Conservation (phyloP, 169 alveolate genomes). For the Perkinsus olseni region DNA sequence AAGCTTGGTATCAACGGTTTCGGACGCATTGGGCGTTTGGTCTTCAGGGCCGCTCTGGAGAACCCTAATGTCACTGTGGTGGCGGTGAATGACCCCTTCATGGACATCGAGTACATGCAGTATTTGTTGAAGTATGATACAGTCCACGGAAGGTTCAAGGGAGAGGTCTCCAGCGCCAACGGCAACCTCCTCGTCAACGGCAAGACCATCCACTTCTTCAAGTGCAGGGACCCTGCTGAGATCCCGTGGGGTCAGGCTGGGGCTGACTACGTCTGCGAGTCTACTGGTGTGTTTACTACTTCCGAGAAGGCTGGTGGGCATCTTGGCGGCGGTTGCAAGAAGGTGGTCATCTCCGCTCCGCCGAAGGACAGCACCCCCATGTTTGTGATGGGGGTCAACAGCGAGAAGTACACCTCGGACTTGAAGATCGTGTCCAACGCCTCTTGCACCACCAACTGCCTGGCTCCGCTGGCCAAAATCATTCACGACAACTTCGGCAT, state of each 20-base stretch:
- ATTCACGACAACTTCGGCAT: conserved; percentile 92
- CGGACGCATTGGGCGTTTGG: conserved; percentile 99
- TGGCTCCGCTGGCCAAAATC: conserved; percentile 96
- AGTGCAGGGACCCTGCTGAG: conserved; percentile 79
- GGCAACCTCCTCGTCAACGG: conserved; percentile 64
- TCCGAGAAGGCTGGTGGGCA: conserved; percentile 78
- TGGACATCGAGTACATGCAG: conserved; percentile 81
- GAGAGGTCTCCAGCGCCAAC: conserved; percentile 52
- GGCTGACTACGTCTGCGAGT: conserved; percentile 88
- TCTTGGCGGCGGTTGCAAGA: conserved; percentile 93
- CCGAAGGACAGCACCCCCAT: conserved; percentile 95
- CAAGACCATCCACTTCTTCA: conserved; percentile 52
- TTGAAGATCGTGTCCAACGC: conserved; percentile 92
- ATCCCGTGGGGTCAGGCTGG: conserved; percentile 90
- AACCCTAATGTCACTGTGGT: conserved; percentile 61
- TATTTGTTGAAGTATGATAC: conserved; percentile 89
- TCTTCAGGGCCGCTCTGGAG: conserved; percentile 85
- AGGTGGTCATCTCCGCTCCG: conserved; percentile 91
- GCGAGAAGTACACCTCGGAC: conserved; percentile 70
- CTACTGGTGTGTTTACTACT: conserved; percentile 92
- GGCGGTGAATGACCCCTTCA: conserved; percentile 88
- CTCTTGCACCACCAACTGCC: conserved; percentile 97
- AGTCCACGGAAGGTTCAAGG: conserved; percentile 83
- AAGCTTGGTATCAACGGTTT: conserved; percentile 97
- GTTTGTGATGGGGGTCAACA: conserved; percentile 93